A percentile compares a stretch with the other conserved stretches of the same genome.
Evolutionary conservation across 768 basidiomycete species (phyloP).

Genomic region (Leucocoprinus leucothites): DNA sequence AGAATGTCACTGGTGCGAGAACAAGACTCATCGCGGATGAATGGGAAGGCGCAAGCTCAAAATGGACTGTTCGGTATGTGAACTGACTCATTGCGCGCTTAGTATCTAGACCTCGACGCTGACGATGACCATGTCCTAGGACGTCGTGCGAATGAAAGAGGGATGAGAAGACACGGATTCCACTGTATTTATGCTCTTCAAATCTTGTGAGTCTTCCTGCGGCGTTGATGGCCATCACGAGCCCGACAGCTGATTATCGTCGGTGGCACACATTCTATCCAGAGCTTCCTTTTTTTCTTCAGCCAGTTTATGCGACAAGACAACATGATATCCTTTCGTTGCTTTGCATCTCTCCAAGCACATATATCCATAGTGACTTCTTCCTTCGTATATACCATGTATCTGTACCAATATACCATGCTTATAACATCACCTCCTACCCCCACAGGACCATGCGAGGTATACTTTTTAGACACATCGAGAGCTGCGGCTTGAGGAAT

Average conservation of each 20-base stretch:
- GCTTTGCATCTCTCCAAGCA: background rate
- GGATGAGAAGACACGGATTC: background rate
- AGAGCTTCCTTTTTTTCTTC: background rate
- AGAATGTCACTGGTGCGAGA: slow-evolving; percentile 4
- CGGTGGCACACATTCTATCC: too few species aligned
- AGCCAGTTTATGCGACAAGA: background rate
- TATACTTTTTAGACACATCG: too few species aligned
- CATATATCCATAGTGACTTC: too few species aligned
- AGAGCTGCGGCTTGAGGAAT: too few species aligned
- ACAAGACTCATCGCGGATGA: slow-evolving; percentile 9
- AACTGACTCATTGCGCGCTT: background rate
- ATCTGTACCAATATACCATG: background rate
- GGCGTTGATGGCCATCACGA: background rate
- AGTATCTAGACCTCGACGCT: background rate
- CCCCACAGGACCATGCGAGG: too few species aligned
- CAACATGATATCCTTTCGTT: background rate
- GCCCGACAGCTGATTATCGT: too few species aligned
- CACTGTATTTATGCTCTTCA: slow-evolving; percentile 1
- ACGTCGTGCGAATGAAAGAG: slow-evolving; percentile 1
- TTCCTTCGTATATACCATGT: slow-evolving; percentile 1
- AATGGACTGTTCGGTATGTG: slow-evolving; percentile 7
- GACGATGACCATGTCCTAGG: background rate
- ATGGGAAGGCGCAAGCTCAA: slow-evolving; percentile 9
- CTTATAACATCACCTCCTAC: too few species aligned
- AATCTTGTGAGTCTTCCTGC: background rate